Evolutionary conservation across 176 grass and related monocot genomes (phyloP), one percentile per base, ranked within the genome.

Genomic region (Zea mays): DNA sequence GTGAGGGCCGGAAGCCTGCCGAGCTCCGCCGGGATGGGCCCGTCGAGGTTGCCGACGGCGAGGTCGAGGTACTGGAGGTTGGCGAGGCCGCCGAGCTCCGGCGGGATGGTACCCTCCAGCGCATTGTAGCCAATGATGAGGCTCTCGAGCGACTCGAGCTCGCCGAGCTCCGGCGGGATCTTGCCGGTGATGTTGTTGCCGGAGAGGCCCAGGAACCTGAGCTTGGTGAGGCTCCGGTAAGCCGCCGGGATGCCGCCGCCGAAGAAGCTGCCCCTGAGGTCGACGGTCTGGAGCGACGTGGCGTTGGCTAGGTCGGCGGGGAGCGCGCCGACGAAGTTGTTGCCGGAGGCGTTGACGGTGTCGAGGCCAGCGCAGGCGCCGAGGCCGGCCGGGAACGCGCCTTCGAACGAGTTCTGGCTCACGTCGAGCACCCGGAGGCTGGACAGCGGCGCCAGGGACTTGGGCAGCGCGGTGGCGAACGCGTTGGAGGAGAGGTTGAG

Each of bases 131-230:
- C 91, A 16, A 97, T 92, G 76, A 94, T 88, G 76, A 97, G 85
- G 54, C 83, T 92, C 89, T 94, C 91, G 77, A 94, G 75, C 3
- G 89, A 64, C 62, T 83, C 78, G 4, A 97, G 77, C 41, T 92
- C 87, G 5, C 95, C 83, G 71, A 98, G 76, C 79, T 94, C 95
- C 36, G 63, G 39, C 1, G 95, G 94, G 62, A 97, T 94, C 79
- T 86, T 77, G 49, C 94, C 94, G 38, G 91, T 93, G 63, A 97
- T 73, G 80, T 97, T 94, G 82, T 97, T 97, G 27, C 91, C 91
- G 4, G 91, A 97, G 76, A 97, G 91, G 51, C 87, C 94, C 5
- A 97, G 62, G 71, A 94, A 92, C 86, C 67, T 88, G 55, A 97
- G 89, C 82, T 85, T 83, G 48, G 84, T 79, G n/a, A 97, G 90